Conservation (phyloP, 2,329 filamentous ascomycete species). For the Mollisiaceae sp. region DNA sequence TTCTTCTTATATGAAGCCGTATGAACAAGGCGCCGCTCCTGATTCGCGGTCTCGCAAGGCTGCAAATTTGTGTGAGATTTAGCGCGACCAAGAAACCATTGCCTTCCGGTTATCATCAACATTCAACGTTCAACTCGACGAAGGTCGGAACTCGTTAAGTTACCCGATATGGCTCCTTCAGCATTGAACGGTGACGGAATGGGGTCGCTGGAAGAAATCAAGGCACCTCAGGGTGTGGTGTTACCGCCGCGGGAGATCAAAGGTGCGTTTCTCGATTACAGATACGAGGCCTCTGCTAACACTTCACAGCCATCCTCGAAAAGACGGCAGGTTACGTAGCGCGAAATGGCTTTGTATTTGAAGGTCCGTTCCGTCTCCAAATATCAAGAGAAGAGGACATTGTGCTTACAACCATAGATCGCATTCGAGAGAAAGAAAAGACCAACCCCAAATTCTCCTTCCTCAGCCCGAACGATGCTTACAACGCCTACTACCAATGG, state of each 20-base stretch:
- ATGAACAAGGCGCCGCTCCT: not conserved
- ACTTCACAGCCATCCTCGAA: slow-evolving; percentile 69
- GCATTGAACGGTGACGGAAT: slow-evolving; percentile 57
- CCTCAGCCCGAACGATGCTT: slow-evolving; percentile 78
- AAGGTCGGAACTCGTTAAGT: slow-evolving; percentile 7
- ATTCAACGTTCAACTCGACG: not conserved
- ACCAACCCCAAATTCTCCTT: slow-evolving; percentile 93
- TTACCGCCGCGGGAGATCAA: slow-evolving; percentile 85
- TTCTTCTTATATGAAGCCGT: not conserved
- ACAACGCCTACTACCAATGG: slow-evolving; percentile 90
- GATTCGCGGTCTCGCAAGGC: slow-evolving; percentile 19
- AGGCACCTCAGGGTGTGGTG: slow-evolving; percentile 82
- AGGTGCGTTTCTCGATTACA: slow-evolving; percentile 45
- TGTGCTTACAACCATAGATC: slow-evolving; percentile 56
- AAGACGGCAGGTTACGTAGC: slow-evolving; percentile 94
- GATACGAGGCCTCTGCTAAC: slow-evolving; percentile 44
- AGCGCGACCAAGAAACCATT: slow-evolving; percentile 11
- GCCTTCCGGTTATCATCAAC: not conserved
- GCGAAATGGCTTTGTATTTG: slow-evolving; percentile 65
- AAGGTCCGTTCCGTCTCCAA: slow-evolving; percentile 48
- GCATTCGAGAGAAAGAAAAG: slow-evolving; percentile 83
- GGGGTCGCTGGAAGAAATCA: slow-evolving; percentile 67
- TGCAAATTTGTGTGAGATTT: slow-evolving; percentile 21
- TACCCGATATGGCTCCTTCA: slow-evolving; percentile 41
- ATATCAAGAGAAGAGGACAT: not conserved